Evolutionary conservation across 139 green algal species (phyloP), one percentile per base, ranked within the genome.

Genomic region (Micromonas commoda): DNA sequence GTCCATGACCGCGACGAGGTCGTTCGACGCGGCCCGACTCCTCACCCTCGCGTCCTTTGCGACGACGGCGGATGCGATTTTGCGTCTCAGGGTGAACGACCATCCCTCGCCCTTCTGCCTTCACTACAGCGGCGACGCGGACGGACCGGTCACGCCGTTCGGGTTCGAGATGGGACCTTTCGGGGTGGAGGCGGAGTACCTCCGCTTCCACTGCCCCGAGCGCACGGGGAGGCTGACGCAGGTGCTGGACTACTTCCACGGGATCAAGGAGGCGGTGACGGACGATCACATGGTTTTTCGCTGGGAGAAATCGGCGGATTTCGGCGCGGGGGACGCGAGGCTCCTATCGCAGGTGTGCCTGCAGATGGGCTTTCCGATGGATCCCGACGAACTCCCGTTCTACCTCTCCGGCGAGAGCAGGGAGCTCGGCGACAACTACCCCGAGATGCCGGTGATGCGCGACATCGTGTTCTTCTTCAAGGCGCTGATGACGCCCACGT

Each of bases 381-480:
- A 71, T 23, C 31, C 28, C 16, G 65, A 78, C 19, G 26, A 68
- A 5, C 33, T 71, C 6, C 21, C 72, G 2, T 54, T 53, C 19
- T 76, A 71, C 38, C 57, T 76, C 52, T 68, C 67, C 2, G 67
- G 77, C 24, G 77, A 82, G 57, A 77, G 34, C 34, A 37, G 65
- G 28, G 77, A 78, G 34, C n/a, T 82, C 28, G 38, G 57, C 2
- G 77, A 82, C 54, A 31, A 45, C 29, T 82, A 78, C 51, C 77
- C 77, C 4, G 66, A 82, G 26, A 28, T 82, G 32, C 20, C 21
- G 2, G 13, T 35, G 1, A 33, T 82, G 32, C 77, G 77, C 38
- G 77, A 82, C 67, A 72, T 77, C 34, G 39, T 82, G 5, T 82
- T 82, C 77, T 53, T 77, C 31, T 82, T 82, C 67, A 75, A 82